phyloP scores from a whole-genome alignment of 768 basidiomycete genomes.

The Stropharia rugosoannulata region DNA sequence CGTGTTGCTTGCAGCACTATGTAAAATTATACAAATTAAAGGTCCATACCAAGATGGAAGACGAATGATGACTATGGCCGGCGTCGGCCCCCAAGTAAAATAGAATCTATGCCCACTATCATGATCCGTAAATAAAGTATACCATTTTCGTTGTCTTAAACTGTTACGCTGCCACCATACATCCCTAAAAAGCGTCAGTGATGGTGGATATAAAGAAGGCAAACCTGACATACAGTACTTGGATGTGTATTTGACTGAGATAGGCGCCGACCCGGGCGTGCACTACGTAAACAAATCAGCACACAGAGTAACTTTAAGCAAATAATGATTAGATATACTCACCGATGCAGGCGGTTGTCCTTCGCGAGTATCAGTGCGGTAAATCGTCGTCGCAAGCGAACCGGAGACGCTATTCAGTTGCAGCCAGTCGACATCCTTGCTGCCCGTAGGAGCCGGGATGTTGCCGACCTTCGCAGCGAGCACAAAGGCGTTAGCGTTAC shows the following conservation, averaged over 20 bases:
- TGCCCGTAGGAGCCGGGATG: slow-evolving; percentile 39
- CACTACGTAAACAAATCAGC: slow-evolving; percentile 26
- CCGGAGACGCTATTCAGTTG: slow-evolving; percentile 47
- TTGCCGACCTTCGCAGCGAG: slow-evolving; percentile 41
- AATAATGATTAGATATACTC: slow-evolving; percentile 13
- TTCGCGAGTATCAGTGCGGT: slow-evolving; percentile 49
- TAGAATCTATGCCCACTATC: not conserved
- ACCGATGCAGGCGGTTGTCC: slow-evolving; percentile 56
- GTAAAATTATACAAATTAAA: not conserved
- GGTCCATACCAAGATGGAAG: slow-evolving; percentile 2
- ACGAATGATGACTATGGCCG: slow-evolving; percentile 3
- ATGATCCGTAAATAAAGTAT: not conserved
- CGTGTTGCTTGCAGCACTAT: slow-evolving; percentile 13
- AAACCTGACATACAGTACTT: slow-evolving; percentile 47
- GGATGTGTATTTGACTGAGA: slow-evolving; percentile 50
- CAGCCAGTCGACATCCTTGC: slow-evolving; percentile 55
- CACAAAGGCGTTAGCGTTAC: slow-evolving; percentile 45
- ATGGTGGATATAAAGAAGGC: no score
- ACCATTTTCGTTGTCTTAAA: not conserved
- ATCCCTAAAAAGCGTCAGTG: slow-evolving; percentile 16
- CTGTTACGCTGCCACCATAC: slow-evolving; percentile 14
- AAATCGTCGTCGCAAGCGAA: slow-evolving; percentile 46
- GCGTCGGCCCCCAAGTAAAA: slow-evolving; percentile 1
- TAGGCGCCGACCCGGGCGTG: slow-evolving; percentile 34
- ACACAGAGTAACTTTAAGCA: not conserved